Percentiles rank a stretch among this genome's conserved stretches.
These are phyloP conservation scores for Pleurotus sapidus DNA, from an alignment of 768 basidiomycete genomes.

Conservation along the genomic window DNA sequence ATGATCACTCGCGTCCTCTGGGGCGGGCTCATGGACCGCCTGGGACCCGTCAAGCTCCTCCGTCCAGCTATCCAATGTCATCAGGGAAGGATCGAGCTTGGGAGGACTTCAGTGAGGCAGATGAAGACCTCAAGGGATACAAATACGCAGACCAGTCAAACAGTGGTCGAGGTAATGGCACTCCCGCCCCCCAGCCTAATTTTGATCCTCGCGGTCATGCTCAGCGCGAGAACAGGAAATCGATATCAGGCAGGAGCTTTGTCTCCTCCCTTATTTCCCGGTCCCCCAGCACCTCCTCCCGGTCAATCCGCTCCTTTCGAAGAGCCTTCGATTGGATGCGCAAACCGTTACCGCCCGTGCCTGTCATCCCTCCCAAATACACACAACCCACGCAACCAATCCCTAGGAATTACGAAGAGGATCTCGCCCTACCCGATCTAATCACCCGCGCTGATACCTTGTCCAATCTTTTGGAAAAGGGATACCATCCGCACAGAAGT, in stretches of 20 bases:
- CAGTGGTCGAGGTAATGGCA: too few relatives aligned
- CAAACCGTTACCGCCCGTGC: slow-evolving; percentile 62
- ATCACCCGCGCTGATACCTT: slow-evolving; percentile 46
- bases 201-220: slow-evolving; percentile 14
- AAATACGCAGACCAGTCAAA: too few relatives aligned
- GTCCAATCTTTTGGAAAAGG: slow-evolving; percentile 48
- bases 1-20: slow-evolving; percentile 19
- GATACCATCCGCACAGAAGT: slow-evolving; percentile 50
- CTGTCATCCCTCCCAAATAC: slow-evolving; percentile 44
- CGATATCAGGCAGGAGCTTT: slow-evolving; percentile 43
- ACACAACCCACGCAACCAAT: slow-evolving; percentile 34
- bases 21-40: slow-evolving; percentile 14
- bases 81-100: background rate
- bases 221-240: slow-evolving; percentile 1
- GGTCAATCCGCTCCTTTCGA: slow-evolving; percentile 26
- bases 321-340: slow-evolving; percentile 39
- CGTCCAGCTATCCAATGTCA: slow-evolving; percentile 12
- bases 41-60: slow-evolving; percentile 2
- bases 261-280: slow-evolving; percentile 52
- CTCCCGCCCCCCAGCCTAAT: slow-evolving; percentile 14
- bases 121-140: background rate
- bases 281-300: slow-evolving; percentile 31
- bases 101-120: background rate
- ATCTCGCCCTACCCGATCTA: slow-evolving; percentile 49
- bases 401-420: slow-evolving; percentile 41